A percentile compares a stretch with the other conserved stretches of the same genome.
Conservation (phyloP, 345 rosid species). For the Crucihimalaya himalaica region DNA sequence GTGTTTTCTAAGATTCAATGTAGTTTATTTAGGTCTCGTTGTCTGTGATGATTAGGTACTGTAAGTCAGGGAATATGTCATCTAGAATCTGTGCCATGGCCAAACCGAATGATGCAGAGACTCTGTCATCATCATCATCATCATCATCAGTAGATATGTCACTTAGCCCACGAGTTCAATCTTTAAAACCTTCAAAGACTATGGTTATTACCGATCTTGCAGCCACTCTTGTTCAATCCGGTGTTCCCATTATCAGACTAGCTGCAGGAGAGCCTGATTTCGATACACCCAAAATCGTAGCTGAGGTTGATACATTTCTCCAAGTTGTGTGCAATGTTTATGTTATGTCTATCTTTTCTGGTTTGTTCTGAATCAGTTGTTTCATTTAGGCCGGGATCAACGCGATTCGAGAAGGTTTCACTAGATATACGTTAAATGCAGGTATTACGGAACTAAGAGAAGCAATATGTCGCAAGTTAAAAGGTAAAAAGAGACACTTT, state of each 20-base stretch:
- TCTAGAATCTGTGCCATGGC: conserved; percentile 46
- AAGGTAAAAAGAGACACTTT: conserved; percentile 54
- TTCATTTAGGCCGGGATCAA: conserved; percentile 74
- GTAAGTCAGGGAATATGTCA: conserved; percentile 33
- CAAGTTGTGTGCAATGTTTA: background rate
- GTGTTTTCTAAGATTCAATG: background rate
- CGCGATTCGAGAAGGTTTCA: conserved; percentile 88
- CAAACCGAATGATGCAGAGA: conserved; percentile 47
- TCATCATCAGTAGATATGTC: conserved; percentile 59
- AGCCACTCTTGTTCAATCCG: conserved; percentile 85
- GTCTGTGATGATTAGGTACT: conserved; percentile 38
- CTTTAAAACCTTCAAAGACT: conserved; percentile 90
- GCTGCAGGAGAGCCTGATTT: conserved; percentile 99
- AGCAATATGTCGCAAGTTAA: conserved; percentile 82
- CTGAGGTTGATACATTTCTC: conserved; percentile 54
- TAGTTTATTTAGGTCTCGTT: conserved; percentile 16
- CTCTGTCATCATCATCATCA: conserved; percentile 22
- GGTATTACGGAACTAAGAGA: conserved; percentile 81
- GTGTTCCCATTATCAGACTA: conserved; percentile 81
- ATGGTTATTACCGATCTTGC: conserved; percentile 93
- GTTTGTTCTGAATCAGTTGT: background rate
- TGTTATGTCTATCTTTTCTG: background rate
- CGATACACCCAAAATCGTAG: conserved; percentile 72
- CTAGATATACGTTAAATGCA: conserved; percentile 86
- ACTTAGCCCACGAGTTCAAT: conserved; percentile 81